Base-by-base conservation (phyloP, 2,329 filamentous ascomycete genomes). In the Exophiala alcalophila region DNA sequence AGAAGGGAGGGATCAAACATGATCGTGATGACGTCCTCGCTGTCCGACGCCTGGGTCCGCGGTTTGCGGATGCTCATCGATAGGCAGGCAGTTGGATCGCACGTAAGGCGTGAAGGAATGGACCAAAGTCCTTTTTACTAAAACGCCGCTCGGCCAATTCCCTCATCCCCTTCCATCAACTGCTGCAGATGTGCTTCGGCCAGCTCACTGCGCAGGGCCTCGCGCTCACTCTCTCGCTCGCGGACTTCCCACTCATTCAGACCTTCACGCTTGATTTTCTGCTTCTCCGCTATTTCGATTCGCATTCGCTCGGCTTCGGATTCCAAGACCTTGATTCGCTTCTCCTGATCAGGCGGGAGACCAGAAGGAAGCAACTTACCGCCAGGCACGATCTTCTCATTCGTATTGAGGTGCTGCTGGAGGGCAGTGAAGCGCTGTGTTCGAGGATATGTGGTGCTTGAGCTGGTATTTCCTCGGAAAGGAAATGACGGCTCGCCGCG, bases 231-330 rank as follows among this genome's bases (percentile, higher is more conserved):
- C 55, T 74, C 71, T 21, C 69, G 59, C 46, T 71, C 66, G 30
- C 71, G 47, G 36, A 60, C 65, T 37, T 72, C 68, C 71, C 71
- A 74, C 24, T 73, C 70, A 39, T 62, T 63, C 37, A 73, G 44
- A 1, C 59, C 64, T 11, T 57, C 57, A 32, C 69, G 61, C 52
- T 71, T 72, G 8, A 56, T 44, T 36, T 55, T 60, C 44, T 73
- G 69, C 39, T 64, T 70, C 43, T 71, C 68, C 3, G 61, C 53
- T 33, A 70, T 63, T 41, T 71, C 67, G 12, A 66, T 64, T 4
- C 69, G 54, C 29, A 74, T 55, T 42, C 64, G 67, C 45, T 68
- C 68, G 33, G 65, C 64, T 39, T 73, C 70, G 1, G 60, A 50
- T 39, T 72, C 69, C 4, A 73, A 58, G 40, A 68, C 65, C 20